Percentiles rank a stretch among this genome's conserved stretches.
Evolutionary conservation across 1,139 yeast genomes (phyloP).

Genomic region (Spencermartinsiella ligniputridi): DNA sequence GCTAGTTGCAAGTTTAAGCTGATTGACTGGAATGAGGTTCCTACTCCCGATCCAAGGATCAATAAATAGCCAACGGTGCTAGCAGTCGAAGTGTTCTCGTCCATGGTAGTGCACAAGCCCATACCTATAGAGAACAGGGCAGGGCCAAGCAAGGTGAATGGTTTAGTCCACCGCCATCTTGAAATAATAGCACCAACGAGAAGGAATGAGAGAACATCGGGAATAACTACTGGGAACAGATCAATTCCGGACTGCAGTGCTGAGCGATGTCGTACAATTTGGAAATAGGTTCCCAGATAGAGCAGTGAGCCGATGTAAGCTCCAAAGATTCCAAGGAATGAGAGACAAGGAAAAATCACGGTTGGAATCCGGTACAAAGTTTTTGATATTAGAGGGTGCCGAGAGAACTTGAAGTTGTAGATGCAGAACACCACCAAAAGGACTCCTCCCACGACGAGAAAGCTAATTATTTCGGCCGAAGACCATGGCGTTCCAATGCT

Average conservation of each 20-base stretch:
- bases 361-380: conserved; percentile 37
- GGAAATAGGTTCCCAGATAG: conserved; percentile 51
- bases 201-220: conserved; percentile 46
- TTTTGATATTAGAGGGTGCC: conserved; percentile 45
- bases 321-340: conserved; percentile 40
- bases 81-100: conserved; percentile 24
- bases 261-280: conserved; percentile 43
- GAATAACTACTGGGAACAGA: conserved; percentile 47
- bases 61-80: conserved; percentile 48
- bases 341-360: conserved; percentile 37
- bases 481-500: conserved; percentile 44
- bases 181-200: conserved; percentile 43
- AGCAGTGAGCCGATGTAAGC: conserved; percentile 41
- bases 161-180: conserved; percentile 48
- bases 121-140: conserved; percentile 46
- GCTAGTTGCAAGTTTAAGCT: conserved; percentile 38
- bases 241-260: conserved; percentile 56
- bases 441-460: conserved; percentile 52
- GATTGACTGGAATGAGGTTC: conserved; percentile 50
- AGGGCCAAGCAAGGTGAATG: conserved; percentile 44
- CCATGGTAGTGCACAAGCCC: conserved; percentile 44
- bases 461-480: conserved; percentile 50
- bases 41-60: conserved; percentile 52
- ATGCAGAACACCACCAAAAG: conserved; percentile 38
- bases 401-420: conserved; percentile 46